Evolutionary conservation across 2,329 filamentous ascomycete species (phyloP).

Genomic region (Aspergillus melleus): DNA sequence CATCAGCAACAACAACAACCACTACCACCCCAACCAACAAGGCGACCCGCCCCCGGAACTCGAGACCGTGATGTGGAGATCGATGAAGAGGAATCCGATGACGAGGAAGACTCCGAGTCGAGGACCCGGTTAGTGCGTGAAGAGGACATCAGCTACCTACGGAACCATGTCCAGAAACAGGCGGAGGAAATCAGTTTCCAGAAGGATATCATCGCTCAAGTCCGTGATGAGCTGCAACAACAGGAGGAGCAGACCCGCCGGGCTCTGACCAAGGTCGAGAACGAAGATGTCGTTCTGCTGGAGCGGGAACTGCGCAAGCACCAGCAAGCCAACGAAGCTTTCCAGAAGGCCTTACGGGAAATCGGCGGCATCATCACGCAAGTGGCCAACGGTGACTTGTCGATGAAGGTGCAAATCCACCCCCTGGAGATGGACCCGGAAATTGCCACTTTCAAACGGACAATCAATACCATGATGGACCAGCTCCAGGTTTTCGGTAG

Average conservation of each 20-base stretch:
- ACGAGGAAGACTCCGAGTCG: constrained; percentile 55
- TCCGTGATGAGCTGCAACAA: constrained; percentile 80
- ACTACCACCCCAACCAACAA: constrained; percentile 29
- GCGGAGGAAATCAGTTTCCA: constrained; percentile 88
- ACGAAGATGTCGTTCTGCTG: constrained; percentile 81
- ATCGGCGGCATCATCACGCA: constrained; percentile 97
- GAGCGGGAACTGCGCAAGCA: constrained; percentile 96
- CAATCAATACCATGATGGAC: constrained; percentile 99
- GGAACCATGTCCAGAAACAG: constrained; percentile 90
- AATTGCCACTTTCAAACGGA: constrained; percentile 96
- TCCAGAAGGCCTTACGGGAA: constrained; percentile 94
- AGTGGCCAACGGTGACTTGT: constrained; percentile 90
- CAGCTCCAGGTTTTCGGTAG: constrained; percentile 95
- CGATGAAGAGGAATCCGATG: constrained; percentile 37
- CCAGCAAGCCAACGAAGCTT: constrained; percentile 96
- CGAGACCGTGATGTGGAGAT: constrained; percentile 33
- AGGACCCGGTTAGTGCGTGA: constrained; percentile 61
- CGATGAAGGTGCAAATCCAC: constrained; percentile 95
- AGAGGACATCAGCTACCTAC: constrained; percentile 79
- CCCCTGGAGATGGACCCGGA: constrained; percentile 96
- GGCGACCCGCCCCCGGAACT: constrained; percentile 34
- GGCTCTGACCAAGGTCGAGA: constrained; percentile 78
- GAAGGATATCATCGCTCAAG: constrained; percentile 78
- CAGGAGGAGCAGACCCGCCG: constrained; percentile 83
- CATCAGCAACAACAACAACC: constrained; percentile 31